Evolutionary conservation across 2,329 filamentous ascomycete species (phyloP), one percentile per base, ranked within the genome.

Genomic region (Fusarium chuoi): DNA sequence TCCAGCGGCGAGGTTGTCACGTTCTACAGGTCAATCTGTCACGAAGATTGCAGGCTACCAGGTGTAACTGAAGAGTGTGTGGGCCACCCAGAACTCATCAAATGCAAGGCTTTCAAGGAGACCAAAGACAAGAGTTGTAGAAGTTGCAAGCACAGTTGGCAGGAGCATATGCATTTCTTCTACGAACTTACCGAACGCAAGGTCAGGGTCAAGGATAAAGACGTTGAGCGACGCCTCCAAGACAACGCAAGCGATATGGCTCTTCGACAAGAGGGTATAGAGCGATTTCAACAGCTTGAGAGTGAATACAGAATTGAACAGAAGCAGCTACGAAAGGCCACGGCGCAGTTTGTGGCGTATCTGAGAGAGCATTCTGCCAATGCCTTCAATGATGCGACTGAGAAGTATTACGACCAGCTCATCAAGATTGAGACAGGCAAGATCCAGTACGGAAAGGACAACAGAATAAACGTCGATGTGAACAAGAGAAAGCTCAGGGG

Each of bases 1-100:
- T 30, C 54, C 0, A 45, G 55, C 5, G 68, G 56, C 1, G 62
- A 65, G 6, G 36, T 66, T 20, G 38, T 63, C 1, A 44, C 51
- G 0, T 44, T 71, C 10, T 75, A 77, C 33, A 76, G 64, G n/a
- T 68, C 64, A 6, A 48, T 61, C 4, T 77, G 75, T 1, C 75
- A 77, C 33, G 13, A 30, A 2, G 38, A 15, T 4, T 77, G 75
- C 55, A 56, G 24, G 3, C 56, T 77, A 2, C 3, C 39, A 5
- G 65, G 57, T 30, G 73, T 77, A 10, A 58, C 18, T 0, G 46
- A 64, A 17, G 63, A 72, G 7, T 38, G 22, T 1, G 24, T 60
- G 1, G 70, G 60, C 2, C 26, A 59, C 4, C 45, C 48, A 15
- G 70, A 42, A 6, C 52, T 73, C 24, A 42, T 52, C 4, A 44